Conservation (phyloP, 352 stramenopile genomes). For the Phytophthora podocarpi region DNA sequence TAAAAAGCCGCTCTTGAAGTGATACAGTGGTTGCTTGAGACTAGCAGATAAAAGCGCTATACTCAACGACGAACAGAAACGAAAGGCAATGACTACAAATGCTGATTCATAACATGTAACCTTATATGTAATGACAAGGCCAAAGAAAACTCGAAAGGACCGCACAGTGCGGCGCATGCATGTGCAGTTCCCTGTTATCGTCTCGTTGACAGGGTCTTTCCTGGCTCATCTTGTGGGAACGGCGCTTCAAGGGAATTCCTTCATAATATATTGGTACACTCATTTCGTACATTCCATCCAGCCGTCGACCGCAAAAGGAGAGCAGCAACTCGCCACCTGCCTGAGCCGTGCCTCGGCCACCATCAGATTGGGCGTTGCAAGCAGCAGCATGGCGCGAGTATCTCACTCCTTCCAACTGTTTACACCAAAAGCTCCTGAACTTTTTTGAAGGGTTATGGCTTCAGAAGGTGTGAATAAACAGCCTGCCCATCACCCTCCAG, state of each 20-base stretch:
- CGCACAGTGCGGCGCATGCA: too few species aligned
- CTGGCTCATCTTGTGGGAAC: background rate
- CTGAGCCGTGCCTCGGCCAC: background rate
- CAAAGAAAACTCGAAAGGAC: too few species aligned
- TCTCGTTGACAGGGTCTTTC: conserved; percentile 9
- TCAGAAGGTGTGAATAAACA: too few species aligned
- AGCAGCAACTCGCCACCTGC: background rate
- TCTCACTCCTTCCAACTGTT: too few species aligned
- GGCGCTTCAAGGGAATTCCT: conserved; percentile 2
- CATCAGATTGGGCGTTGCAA: conserved; percentile 2
- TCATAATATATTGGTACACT: too few species aligned
- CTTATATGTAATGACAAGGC: too few species aligned
- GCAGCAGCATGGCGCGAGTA: background rate
- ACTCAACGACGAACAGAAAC: too few species aligned
- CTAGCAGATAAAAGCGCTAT: background rate
- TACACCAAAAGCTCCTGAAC: conserved; percentile 2
- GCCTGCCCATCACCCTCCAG: conserved; percentile 2
- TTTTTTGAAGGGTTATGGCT: conserved; percentile 20
- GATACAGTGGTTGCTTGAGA: background rate
- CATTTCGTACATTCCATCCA: too few species aligned
- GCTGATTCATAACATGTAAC: too few species aligned
- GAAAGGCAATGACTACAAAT: too few species aligned
- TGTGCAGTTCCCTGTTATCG: conserved; percentile 22
- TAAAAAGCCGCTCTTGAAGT: background rate
- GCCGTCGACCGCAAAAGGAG: too few species aligned